phyloP scores from a whole-genome alignment of 2,329 filamentous ascomycete species.

The Botryosphaeria dothidea region DNA sequence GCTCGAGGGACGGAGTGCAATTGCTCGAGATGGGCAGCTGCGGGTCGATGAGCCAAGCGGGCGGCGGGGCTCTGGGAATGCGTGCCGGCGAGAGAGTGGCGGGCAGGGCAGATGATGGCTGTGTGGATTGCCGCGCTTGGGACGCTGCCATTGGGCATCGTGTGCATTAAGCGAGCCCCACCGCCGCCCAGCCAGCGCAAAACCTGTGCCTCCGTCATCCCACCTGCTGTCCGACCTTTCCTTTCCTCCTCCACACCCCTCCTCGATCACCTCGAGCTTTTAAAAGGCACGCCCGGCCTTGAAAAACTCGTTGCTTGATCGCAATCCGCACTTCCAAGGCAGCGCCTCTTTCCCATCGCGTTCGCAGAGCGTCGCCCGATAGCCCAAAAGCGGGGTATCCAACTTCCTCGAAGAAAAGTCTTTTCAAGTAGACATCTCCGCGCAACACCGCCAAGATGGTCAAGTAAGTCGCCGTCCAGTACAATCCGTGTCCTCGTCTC shows the following conservation, averaged over 20 bases:
- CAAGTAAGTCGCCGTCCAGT: constrained; percentile 73
- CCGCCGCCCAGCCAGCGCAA: constrained; percentile 18
- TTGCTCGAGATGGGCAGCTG: background rate
- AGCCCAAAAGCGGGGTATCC: constrained; percentile 19
- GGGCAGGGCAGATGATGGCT: constrained; percentile 5
- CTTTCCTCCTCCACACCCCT: constrained; percentile 3
- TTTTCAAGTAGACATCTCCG: constrained; percentile 16
- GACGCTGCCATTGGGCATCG: constrained; percentile 8
- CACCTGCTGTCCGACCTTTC: constrained; percentile 18
- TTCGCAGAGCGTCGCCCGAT: constrained; percentile 13
- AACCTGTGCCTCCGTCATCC: constrained; percentile 20
- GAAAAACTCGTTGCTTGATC: constrained; percentile 12
- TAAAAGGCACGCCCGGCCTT: constrained; percentile 19
- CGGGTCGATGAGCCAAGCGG: background rate
- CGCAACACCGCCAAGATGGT: constrained; percentile 91
- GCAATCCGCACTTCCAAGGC: background rate
- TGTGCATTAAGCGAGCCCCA: constrained; percentile 16
- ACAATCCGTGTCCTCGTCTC: background rate
- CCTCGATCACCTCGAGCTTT: constrained; percentile 18
- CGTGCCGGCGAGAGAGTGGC: background rate
- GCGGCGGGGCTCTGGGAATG: background rate
- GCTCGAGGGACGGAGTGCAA: background rate
- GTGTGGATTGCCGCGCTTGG: background rate
- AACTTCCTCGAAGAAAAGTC: constrained; percentile 1
- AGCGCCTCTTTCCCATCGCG: background rate